Conservation (phyloP, 2,329 filamentous ascomycete species). For the Xylaria sp. region DNA sequence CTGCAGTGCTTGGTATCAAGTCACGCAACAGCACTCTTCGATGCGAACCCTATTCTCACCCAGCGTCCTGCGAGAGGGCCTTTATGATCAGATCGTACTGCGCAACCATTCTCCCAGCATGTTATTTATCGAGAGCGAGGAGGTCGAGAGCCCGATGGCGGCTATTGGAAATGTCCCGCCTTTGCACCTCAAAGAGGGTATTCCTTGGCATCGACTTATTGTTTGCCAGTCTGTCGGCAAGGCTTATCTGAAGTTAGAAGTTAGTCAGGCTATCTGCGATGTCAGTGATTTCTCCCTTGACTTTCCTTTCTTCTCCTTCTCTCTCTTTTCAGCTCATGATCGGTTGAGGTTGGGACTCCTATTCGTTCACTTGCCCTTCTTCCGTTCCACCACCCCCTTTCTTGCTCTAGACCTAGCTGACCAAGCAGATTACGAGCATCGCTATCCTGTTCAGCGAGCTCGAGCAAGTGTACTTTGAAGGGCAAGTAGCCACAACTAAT, state of each 20-base stretch:
- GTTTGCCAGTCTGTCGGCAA: slow-evolving; percentile 53
- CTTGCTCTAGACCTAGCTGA: not conserved
- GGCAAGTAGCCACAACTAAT: slow-evolving; percentile 42
- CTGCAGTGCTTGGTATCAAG: slow-evolving; percentile 56
- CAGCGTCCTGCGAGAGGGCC: slow-evolving; percentile 53
- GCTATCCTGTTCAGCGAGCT: slow-evolving; percentile 55
- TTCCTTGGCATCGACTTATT: slow-evolving; percentile 56
- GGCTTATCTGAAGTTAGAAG: slow-evolving; percentile 56
- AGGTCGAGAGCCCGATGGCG: slow-evolving; percentile 46
- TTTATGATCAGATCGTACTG: slow-evolving; percentile 58
- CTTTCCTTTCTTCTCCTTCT: not conserved
- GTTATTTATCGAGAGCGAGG: slow-evolving; percentile 57
- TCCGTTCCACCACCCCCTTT: not conserved
- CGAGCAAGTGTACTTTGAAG: slow-evolving; percentile 50
- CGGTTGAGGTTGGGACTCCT: too few relatives aligned
- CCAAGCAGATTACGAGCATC: slow-evolving; percentile 46
- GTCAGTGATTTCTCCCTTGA: slow-evolving; percentile 28
- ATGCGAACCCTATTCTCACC: slow-evolving; percentile 59
- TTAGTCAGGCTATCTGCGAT: slow-evolving; percentile 58
- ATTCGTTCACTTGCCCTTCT: not conserved
- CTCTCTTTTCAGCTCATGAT: not conserved
- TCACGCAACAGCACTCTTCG: slow-evolving; percentile 52
- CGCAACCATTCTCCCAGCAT: slow-evolving; percentile 55
- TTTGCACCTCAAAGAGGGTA: slow-evolving; percentile 44
- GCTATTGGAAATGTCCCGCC: slow-evolving; percentile 51